Evolutionary conservation across 164 flowering plant genomes (phyloP), one percentile per base, ranked within the genome.

Genomic region (Taxillus chinensis): DNA sequence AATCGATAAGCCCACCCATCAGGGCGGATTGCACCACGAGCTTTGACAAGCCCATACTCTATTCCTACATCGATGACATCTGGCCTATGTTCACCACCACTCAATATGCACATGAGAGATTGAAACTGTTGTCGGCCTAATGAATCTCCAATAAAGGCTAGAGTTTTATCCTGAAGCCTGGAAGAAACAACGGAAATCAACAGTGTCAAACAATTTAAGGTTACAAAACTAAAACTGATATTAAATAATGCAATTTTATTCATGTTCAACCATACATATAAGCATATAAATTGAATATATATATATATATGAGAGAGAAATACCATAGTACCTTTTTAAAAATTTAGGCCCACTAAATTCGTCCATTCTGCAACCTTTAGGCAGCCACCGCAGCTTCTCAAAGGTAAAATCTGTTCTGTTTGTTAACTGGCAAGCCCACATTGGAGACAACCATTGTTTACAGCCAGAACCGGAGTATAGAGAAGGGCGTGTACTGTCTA

Each of bases 361-460:
- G 63, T 82, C 82, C 89, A 81, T 76, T 65, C 70, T 69, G 65
- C 92, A 89, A 57, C 78, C 60, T 66, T 79, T 73, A 17, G 92
- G 87, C 62, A 74, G 79, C 96, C 96, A 89, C 40, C 85, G 76
- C 27, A 83, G 74, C 54, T 62, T 78, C 76, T 89, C 96, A 72
- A 76, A 89, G 7, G 82, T 71, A 76, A 86, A 89, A 78, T 89
- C 90, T 17, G 74, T 75, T 14, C 96, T 84, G 55, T 83, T 83
- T n/a, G 82, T 86, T 70, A 86, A 64, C 62, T 86, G 82, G 72
- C 96, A 89, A 53, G 96, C 86, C 96, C 96, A 89, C 96, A 86
- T 86, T 41, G 63, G 59, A 5, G 96, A 83, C 58, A 89, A 75
- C 92, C 92, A 86, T 64, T 73, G 87, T 78, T 83, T 83, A 64